Evolutionary conservation across 1,139 yeast genomes (phyloP).

Genomic region (Barnettozyma hawaiiensis): DNA sequence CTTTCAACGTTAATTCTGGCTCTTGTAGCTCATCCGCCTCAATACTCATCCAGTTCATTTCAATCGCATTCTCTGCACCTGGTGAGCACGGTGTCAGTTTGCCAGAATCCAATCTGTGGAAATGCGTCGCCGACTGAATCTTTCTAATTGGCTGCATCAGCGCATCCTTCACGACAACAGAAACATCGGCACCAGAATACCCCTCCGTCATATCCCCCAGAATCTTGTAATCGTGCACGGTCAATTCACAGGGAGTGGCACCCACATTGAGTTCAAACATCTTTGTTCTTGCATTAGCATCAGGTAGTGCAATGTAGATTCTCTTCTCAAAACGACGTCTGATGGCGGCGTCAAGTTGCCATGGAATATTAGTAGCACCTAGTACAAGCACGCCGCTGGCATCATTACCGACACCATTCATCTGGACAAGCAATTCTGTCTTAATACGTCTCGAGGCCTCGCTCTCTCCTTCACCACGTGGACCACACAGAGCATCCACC

Average conservation of each 20-base stretch:
- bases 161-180: conserved; percentile 95
- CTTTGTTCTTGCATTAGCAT: conserved; percentile 78
- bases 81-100: conserved; percentile 93
- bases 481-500: conserved; percentile 96
- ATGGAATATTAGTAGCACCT: conserved; percentile 98
- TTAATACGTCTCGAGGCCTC: conserved; percentile 96
- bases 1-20: conserved; percentile 85
- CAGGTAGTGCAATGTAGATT: conserved; percentile 93
- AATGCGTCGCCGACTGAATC: conserved; percentile 95
- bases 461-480: conserved; percentile 96
- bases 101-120: conserved; percentile 45
- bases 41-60: conserved; percentile 90
- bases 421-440: conserved; percentile 92
- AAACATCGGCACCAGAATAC: conserved; percentile 95
- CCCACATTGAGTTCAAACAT: conserved; percentile 97
- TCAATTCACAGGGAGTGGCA: conserved; percentile 75
- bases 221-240: conserved; percentile 65
- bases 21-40: conserved; percentile 85
- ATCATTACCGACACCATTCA: conserved; percentile 99
- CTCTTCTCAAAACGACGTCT: conserved; percentile 95
- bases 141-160: conserved; percentile 96
- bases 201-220: conserved; percentile 96
- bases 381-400: conserved; percentile 86
- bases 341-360: conserved; percentile 98
- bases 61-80: conserved; percentile 80